Evolutionary conservation across 2,329 filamentous ascomycete species (phyloP).

Genomic region (Dendrostoma leiphaemia): DNA sequence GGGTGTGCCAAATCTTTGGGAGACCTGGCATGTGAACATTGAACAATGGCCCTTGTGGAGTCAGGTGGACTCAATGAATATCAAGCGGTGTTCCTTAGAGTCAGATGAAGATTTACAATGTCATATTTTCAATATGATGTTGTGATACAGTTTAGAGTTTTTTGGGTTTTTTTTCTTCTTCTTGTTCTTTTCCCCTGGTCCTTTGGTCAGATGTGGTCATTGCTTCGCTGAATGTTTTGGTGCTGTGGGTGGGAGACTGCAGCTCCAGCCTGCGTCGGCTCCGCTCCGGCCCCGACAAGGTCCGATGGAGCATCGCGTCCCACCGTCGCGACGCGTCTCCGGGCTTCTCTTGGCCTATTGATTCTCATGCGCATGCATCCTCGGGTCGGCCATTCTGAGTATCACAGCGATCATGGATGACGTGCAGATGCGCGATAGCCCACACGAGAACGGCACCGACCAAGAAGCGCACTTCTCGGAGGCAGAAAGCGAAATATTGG

Average conservation of each 20-base stretch:
- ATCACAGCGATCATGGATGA: constrained; percentile 22
- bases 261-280: not conserved
- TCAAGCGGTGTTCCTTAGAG: not conserved
- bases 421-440: constrained; percentile 21
- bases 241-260: not conserved
- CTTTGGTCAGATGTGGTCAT: no score
- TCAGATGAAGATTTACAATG: no score
- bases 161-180: no score
- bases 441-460: constrained; percentile 27
- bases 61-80: not conserved
- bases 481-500: constrained; percentile 63
- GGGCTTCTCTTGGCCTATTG: not conserved
- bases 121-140: no score
- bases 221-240: no score
- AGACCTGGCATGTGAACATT: not conserved
- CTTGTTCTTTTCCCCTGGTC: no score
- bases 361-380: not conserved
- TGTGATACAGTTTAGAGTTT: no score
- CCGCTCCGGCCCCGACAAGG: not conserved
- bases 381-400: not conserved
- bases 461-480: constrained; percentile 51
- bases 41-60: not conserved
- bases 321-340: not conserved
- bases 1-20: not conserved
- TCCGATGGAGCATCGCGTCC: not conserved